A percentile compares a stretch with the other conserved stretches of the same genome.
Evolutionary conservation across 441 rosid genomes (phyloP).

Genomic region (Capsella rubella): DNA sequence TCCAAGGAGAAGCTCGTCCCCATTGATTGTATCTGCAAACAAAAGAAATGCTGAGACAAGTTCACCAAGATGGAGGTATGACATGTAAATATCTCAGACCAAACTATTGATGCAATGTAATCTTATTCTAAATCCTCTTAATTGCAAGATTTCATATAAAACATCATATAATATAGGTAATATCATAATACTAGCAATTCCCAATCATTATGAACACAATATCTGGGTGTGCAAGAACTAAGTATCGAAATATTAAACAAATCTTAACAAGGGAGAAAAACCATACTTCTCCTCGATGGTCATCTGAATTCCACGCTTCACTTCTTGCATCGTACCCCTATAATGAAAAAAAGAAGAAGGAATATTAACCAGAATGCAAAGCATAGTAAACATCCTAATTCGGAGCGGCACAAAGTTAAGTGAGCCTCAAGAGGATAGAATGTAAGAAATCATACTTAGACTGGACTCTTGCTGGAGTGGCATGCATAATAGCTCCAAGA

Average conservation of each 20-base stretch:
- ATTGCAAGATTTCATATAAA: slow-evolving; percentile 16
- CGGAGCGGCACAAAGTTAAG: slow-evolving; percentile 5
- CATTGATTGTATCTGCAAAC: slow-evolving; percentile 72
- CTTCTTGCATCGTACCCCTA: slow-evolving; percentile 59
- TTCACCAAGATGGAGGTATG: slow-evolving; percentile 8
- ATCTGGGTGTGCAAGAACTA: neutral
- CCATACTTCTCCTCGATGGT: slow-evolving; percentile 81
- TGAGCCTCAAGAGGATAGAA: slow-evolving; percentile 12
- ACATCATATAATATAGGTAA: neutral
- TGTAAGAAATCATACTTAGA: slow-evolving; percentile 57
- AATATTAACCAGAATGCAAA: slow-evolving; percentile 20
- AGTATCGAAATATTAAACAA: neutral
- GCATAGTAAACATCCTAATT: slow-evolving; percentile 4
- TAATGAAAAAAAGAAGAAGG: slow-evolving; percentile 12
- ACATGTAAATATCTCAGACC: slow-evolving; percentile 15
- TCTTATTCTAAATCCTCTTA: neutral
- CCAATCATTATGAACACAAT: slow-evolving; percentile 10
- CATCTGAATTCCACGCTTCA: slow-evolving; percentile 61
- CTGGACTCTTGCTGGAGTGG: slow-evolving; percentile 80
- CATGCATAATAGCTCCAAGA: slow-evolving; percentile 95
- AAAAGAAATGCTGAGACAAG: slow-evolving; percentile 29
- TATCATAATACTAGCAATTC: slow-evolving; percentile 1
- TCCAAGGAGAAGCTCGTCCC: slow-evolving; percentile 91
- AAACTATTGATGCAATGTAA: neutral
- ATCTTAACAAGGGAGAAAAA: slow-evolving; percentile 29